These are phyloP conservation scores for Breynia disticha DNA, from an alignment of 441 rosid species.

Conservation along the genomic window DNA sequence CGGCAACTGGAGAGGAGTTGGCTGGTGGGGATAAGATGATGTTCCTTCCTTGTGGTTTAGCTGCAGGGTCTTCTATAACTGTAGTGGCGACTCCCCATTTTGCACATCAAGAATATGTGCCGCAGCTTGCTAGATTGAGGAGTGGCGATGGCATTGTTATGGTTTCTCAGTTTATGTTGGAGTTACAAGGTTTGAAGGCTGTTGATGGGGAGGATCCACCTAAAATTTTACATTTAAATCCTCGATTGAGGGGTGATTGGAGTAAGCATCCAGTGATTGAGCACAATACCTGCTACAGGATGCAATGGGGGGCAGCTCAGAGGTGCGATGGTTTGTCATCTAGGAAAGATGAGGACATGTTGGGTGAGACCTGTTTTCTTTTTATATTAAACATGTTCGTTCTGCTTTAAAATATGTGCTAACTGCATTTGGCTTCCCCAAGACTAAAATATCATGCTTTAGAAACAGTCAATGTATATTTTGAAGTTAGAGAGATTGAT, in stretches of 20 bases:
- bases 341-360: constrained; percentile 62
- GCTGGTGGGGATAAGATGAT: constrained; percentile 44
- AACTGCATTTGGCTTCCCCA: background rate
- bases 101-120: constrained; percentile 71
- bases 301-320: constrained; percentile 96
- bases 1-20: constrained; percentile 58
- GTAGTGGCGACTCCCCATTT: constrained; percentile 75
- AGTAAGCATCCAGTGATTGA: constrained; percentile 75
- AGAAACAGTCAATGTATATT: too few relatives aligned
- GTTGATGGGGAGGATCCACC: constrained; percentile 98
- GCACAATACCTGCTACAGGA: constrained; percentile 95
- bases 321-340: constrained; percentile 89
- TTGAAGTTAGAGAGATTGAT: too few relatives aligned
- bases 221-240: constrained; percentile 86
- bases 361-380: constrained; percentile 39
- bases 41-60: constrained; percentile 95
- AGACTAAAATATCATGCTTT: too few relatives aligned
- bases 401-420: constrained; percentile 7
- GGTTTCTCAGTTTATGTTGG: constrained; percentile 93
- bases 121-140: constrained; percentile 49
- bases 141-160: constrained; percentile 43
- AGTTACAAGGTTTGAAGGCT: constrained; percentile 79
- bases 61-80: constrained; percentile 86
- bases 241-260: constrained; percentile 94
- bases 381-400: background rate